These are phyloP conservation scores for Amauroascus verrucosus DNA, from an alignment of 2,329 filamentous ascomycete species.

Conservation along the genomic window DNA sequence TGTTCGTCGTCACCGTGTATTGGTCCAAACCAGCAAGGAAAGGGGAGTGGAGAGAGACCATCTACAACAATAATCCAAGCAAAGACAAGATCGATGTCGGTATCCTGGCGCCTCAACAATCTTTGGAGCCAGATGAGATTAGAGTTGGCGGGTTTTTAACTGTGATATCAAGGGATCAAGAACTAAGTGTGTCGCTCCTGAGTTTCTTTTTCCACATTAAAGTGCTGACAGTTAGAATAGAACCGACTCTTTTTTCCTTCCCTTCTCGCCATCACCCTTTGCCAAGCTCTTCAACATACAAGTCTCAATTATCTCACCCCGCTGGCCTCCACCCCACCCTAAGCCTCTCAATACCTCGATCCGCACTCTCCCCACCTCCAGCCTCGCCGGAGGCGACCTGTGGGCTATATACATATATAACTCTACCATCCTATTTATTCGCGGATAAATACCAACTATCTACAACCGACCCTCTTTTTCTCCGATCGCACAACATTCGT, in stretches of 20 bases:
- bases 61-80: conserved; percentile 22
- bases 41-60: conserved; percentile 40
- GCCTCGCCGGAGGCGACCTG: conserved; percentile 47
- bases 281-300: conserved; percentile 45
- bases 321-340: conserved; percentile 77
- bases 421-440: conserved; percentile 71
- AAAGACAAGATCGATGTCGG: conserved; percentile 64
- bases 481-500: conserved; percentile 67
- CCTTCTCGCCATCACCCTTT: conserved; percentile 64
- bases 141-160: conserved; percentile 68
- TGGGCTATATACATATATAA: conserved; percentile 67
- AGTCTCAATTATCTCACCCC: conserved; percentile 54
- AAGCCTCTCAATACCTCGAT: conserved; percentile 51
- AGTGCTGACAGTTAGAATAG: conserved; percentile 48
- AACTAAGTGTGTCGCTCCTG: conserved; percentile 57
- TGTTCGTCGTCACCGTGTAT: conserved; percentile 53
- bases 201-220: conserved; percentile 60
- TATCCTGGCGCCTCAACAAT: conserved; percentile 55
- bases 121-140: conserved; percentile 57
- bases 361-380: conserved; percentile 41
- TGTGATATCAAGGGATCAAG: conserved; percentile 63
- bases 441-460: conserved; percentile 76
- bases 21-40: conserved; percentile 41
- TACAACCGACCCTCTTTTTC: conserved; percentile 52
- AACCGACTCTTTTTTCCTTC: conserved; percentile 72